phyloP scores from a whole-genome alignment of 1,139 yeast species.

The Zygosaccharomyces sapae region DNA sequence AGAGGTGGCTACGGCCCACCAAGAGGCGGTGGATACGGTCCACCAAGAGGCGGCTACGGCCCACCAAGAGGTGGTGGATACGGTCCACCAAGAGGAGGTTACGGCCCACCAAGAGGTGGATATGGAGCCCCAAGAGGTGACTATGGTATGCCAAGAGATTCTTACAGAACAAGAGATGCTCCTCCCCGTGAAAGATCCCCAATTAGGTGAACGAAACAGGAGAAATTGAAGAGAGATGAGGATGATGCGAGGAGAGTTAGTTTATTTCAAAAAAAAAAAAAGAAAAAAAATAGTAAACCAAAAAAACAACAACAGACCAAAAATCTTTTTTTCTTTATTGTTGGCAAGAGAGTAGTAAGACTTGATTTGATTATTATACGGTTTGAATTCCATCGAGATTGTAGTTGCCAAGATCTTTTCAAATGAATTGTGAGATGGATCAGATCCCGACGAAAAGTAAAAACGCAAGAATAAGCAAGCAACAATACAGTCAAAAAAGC shows the following conservation, averaged over 20 bases:
- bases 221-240: too few species aligned
- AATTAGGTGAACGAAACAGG: conserved; percentile 41
- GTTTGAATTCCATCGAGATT: conserved; percentile 6
- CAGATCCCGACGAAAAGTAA: not conserved
- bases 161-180: conserved; percentile 40
- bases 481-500: conserved; percentile 10
- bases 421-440: conserved; percentile 4
- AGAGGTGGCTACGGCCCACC: conserved; percentile 36
- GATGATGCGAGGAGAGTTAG: conserved; percentile 18
- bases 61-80: conserved; percentile 38
- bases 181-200: conserved; percentile 58
- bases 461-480: conserved; percentile 9
- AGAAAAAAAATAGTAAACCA: too few species aligned
- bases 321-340: conserved; percentile 3
- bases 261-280: not conserved
- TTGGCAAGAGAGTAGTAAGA: conserved; percentile 1
- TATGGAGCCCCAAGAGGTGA: conserved; percentile 28
- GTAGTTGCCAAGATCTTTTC: conserved; percentile 11
- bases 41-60: conserved; percentile 37
- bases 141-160: conserved; percentile 34
- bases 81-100: conserved; percentile 32
- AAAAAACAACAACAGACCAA: too few species aligned
- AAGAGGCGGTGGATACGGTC: conserved; percentile 28
- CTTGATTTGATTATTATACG: conserved; percentile 3
- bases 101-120: conserved; percentile 33